Conservation (phyloP, 192 early-diverging fungal species). For the Podila epigama region DNA sequence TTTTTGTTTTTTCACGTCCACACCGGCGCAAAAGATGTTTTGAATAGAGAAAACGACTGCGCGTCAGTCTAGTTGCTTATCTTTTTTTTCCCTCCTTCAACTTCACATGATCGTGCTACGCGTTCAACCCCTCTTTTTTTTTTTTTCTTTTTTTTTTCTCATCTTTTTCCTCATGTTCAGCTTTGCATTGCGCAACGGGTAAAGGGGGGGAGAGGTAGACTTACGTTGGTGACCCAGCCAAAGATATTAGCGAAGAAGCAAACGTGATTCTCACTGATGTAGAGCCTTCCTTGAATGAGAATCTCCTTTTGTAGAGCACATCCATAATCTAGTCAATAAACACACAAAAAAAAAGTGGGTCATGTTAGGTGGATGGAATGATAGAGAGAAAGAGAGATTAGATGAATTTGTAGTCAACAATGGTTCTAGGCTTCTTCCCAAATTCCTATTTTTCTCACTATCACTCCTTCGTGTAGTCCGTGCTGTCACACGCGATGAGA, state of each 20-base stretch:
- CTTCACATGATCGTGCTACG: neutral
- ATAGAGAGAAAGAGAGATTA: neutral
- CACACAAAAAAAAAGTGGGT: neutral
- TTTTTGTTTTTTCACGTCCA: no score
- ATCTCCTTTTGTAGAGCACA: slow-evolving; percentile 93
- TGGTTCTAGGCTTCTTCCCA: neutral
- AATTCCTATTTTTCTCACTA: neutral
- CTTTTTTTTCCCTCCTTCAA: neutral
- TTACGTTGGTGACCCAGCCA: slow-evolving; percentile 85
- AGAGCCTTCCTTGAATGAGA: slow-evolving; percentile 84
- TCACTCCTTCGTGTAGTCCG: neutral
- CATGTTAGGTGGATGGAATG: neutral
- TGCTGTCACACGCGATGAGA: no score
- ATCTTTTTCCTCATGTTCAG: neutral
- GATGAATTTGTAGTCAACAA: neutral
- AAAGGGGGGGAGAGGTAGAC: no score
- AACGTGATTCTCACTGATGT: slow-evolving; percentile 80
- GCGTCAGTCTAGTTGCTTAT: neutral
- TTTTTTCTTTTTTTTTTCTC: neutral
- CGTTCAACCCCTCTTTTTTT: no score
- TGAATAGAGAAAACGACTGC: neutral
- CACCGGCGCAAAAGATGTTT: neutral
- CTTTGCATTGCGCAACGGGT: no score
- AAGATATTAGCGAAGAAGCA: slow-evolving; percentile 92
- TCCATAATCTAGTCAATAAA: slow-evolving; percentile 63